Conservation (phyloP, 139 green algal genomes). For the Micractinium sp. region DNA sequence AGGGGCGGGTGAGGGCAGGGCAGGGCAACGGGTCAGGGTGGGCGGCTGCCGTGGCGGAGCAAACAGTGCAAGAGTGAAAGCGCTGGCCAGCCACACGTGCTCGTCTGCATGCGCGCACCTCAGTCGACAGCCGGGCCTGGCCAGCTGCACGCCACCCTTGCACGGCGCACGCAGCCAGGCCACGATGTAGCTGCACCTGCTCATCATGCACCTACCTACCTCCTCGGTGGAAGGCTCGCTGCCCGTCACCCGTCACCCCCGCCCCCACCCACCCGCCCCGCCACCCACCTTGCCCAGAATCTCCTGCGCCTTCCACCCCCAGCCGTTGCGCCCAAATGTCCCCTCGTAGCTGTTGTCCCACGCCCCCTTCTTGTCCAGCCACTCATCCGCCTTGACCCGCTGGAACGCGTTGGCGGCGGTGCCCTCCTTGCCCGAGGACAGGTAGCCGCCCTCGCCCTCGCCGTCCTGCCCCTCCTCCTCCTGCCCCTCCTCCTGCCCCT, state of each 20-base stretch:
- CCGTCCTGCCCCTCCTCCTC: not conserved
- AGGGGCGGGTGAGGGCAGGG: not conserved
- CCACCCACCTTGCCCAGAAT: constrained; percentile 82
- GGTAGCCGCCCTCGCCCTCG: not conserved
- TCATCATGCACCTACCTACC: no score
- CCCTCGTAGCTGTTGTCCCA: constrained; percentile 79
- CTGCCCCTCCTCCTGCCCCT: not conserved
- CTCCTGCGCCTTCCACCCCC: constrained; percentile 94
- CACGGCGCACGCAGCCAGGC: no score
- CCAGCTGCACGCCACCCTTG: no score
- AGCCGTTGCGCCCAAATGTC: constrained; percentile 81
- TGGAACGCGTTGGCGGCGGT: constrained; percentile 75
- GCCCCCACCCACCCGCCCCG: no score
- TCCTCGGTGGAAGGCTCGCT: no score
- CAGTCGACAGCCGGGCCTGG: no score
- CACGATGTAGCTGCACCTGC: no score
- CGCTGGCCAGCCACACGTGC: no score
- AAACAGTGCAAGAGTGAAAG: no score
- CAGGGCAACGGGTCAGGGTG: not conserved
- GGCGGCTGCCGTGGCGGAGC: no score
- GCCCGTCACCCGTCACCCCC: no score
- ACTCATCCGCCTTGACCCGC: constrained; percentile 82
- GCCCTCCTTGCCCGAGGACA: constrained; percentile 23
- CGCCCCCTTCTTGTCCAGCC: constrained; percentile 83
- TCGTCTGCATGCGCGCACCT: no score